Evolutionary conservation across 768 basidiomycete species (phyloP).

Genomic region (Pleurotus tuoliensis): DNA sequence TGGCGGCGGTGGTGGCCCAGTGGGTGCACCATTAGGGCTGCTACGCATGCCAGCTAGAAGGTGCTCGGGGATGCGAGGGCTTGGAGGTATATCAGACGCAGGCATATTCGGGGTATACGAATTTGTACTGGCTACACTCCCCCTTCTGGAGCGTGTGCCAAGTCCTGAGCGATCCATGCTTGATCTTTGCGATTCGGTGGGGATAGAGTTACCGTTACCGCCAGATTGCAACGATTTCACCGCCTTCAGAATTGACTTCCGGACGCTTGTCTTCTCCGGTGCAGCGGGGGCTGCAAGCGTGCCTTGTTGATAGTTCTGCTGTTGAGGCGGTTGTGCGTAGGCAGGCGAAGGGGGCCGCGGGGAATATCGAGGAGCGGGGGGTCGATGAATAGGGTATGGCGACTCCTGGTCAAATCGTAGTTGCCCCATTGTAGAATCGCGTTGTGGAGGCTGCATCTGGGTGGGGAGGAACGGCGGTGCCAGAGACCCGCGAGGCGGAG

Average conservation of each 20-base stretch:
- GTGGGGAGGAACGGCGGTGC: slow-evolving; percentile 15
- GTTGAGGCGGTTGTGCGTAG: slow-evolving; percentile 14
- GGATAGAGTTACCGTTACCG: slow-evolving; percentile 16
- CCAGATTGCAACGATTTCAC: slow-evolving; percentile 45
- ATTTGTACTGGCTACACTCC: slow-evolving; percentile 44
- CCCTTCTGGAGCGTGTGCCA: slow-evolving; percentile 34
- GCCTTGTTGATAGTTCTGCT: slow-evolving; percentile 19
- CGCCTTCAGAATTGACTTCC: slow-evolving; percentile 71
- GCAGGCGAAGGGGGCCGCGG: slow-evolving; percentile 23
- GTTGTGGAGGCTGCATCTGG: slow-evolving; percentile 33
- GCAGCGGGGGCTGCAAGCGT: slow-evolving; percentile 20
- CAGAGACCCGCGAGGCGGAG: not conserved
- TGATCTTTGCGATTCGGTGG: slow-evolving; percentile 29
- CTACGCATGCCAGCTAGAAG: slow-evolving; percentile 22
- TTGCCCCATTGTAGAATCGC: slow-evolving; percentile 34
- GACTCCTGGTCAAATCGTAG: slow-evolving; percentile 74
- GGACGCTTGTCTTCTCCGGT: slow-evolving; percentile 38
- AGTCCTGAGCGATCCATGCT: slow-evolving; percentile 27
- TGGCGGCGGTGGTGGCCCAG: not conserved
- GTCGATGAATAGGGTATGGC: slow-evolving; percentile 51
- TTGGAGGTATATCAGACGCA: slow-evolving; percentile 54
- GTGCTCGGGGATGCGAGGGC: slow-evolving; percentile 56
- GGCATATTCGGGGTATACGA: slow-evolving; percentile 31
- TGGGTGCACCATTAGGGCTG: slow-evolving; percentile 14
- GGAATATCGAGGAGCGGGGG: slow-evolving; percentile 19